Conservation (phyloP, 2,329 filamentous ascomycete species). For the Podosphaera xanthii region DNA sequence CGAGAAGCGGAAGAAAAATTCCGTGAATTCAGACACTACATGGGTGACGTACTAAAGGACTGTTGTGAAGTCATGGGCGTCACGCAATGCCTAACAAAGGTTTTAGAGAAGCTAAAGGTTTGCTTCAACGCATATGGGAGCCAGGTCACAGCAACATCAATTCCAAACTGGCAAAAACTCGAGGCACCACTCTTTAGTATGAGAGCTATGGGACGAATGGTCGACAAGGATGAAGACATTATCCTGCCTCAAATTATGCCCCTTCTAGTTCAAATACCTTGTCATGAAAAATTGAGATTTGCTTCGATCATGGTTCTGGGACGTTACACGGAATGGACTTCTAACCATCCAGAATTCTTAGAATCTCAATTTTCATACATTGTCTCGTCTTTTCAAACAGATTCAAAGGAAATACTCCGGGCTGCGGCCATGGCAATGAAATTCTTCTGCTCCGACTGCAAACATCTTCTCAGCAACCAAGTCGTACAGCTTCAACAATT, state of each 20-base stretch:
- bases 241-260: constrained; percentile 85
- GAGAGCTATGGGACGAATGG: constrained; percentile 91
- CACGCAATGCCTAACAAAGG: constrained; percentile 72
- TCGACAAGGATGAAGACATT: constrained; percentile 65
- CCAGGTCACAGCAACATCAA: constrained; percentile 47
- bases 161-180: constrained; percentile 89
- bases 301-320: constrained; percentile 95
- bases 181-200: constrained; percentile 90
- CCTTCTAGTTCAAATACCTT: constrained; percentile 77
- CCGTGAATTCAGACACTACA: constrained; percentile 82
- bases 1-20: constrained; percentile 93
- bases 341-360: constrained; percentile 76
- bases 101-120: constrained; percentile 60
- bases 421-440: constrained; percentile 87
- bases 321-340: constrained; percentile 94
- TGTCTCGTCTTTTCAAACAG: constrained; percentile 72
- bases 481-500: constrained; percentile 75
- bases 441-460: constrained; percentile 92
- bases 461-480: constrained; percentile 60
- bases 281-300: constrained; percentile 94
- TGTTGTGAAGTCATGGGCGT: constrained; percentile 91
- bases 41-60: constrained; percentile 96
- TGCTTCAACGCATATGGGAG: constrained; percentile 72
- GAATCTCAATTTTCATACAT: constrained; percentile 91
- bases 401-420: constrained; percentile 73